Conservation (phyloP, 805 yeast genomes). For the Barnettozyma populi region DNA sequence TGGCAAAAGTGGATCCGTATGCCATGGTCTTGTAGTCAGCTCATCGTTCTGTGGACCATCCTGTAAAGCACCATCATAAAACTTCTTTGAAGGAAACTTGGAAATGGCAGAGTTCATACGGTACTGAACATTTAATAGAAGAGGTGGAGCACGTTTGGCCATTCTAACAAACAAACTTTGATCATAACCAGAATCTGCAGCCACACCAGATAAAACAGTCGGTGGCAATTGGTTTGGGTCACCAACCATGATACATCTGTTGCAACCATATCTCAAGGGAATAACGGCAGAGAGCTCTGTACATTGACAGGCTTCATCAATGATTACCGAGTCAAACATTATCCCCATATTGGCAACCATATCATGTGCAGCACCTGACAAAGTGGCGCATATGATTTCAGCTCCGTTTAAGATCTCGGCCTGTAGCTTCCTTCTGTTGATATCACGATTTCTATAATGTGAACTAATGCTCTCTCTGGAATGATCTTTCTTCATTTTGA, state of each 20-base stretch:
- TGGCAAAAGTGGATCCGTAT: constrained; percentile 43
- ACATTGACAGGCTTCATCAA: constrained; percentile 98
- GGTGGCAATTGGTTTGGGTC: constrained; percentile 98
- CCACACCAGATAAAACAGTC: constrained; percentile 85
- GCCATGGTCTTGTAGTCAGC: constrained; percentile 72
- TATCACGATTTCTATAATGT: constrained; percentile 68
- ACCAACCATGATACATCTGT: constrained; percentile 92
- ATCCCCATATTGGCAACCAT: constrained; percentile 69
- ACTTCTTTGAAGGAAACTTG: constrained; percentile 76
- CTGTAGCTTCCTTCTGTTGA: constrained; percentile 70
- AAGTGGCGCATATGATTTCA: constrained; percentile 83
- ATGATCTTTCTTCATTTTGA: constrained; percentile 71
- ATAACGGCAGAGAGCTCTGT: constrained; percentile 88
- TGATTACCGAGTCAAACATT: constrained; percentile 82
- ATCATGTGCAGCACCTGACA: constrained; percentile 93
- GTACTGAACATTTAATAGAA: constrained; percentile 83
- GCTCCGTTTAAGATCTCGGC: constrained; percentile 66
- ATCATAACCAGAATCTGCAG: constrained; percentile 74
- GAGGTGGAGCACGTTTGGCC: constrained; percentile 60
- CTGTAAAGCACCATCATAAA: constrained; percentile 63
- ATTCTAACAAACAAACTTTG: constrained; percentile 92
- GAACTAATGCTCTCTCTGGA: constrained; percentile 70
- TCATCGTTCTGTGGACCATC: constrained; percentile 75
- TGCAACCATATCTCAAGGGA: constrained; percentile 88
- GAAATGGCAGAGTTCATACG: constrained; percentile 97